Evolutionary conservation across 1,284 basidiomycete genomes (phyloP).

Genomic region (Phellopilus nigrolimitatus): DNA sequence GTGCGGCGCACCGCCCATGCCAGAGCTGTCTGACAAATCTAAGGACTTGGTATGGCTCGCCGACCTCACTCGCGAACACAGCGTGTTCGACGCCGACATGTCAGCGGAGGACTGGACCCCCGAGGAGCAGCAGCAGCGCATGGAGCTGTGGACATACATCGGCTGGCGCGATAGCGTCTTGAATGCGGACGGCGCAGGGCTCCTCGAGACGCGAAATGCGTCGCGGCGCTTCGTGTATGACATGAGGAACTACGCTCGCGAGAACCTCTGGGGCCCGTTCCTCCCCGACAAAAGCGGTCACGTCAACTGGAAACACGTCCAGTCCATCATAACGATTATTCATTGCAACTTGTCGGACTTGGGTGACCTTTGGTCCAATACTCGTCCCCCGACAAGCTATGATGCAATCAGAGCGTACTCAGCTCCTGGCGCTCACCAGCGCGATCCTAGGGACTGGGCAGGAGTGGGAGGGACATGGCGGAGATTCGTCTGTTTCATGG

Average conservation of each 20-base stretch:
- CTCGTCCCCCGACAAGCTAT: constrained; percentile 44
- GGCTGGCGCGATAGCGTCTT: constrained; percentile 15
- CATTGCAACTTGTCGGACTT: constrained; percentile 52
- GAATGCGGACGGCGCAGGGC: not conserved
- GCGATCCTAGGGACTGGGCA: constrained; percentile 52
- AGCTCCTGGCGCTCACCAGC: constrained; percentile 36
- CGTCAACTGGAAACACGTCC: constrained; percentile 59
- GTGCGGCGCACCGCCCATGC: constrained; percentile 35
- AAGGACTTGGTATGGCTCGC: constrained; percentile 17
- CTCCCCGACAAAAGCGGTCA: constrained; percentile 24
- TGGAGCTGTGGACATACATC: constrained; percentile 17
- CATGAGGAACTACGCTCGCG: constrained; percentile 48
- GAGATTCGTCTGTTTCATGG: constrained; percentile 69
- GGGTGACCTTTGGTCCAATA: constrained; percentile 32
- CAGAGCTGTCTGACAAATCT: constrained; percentile 23
- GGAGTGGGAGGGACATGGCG: constrained; percentile 66
- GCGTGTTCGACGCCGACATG: constrained; percentile 26
- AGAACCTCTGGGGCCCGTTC: constrained; percentile 57
- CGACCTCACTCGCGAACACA: constrained; percentile 8
- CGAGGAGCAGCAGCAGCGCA: constrained; percentile 29
- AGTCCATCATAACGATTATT: constrained; percentile 56
- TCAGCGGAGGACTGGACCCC: constrained; percentile 2
- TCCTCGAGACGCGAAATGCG: constrained; percentile 33
- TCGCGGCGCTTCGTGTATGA: constrained; percentile 59
- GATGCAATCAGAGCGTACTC: constrained; percentile 48